Evolutionary conservation across 352 stramenopile species (phyloP), one percentile per base, ranked within the genome.

Genomic region (Thraustotheca clavata): DNA sequence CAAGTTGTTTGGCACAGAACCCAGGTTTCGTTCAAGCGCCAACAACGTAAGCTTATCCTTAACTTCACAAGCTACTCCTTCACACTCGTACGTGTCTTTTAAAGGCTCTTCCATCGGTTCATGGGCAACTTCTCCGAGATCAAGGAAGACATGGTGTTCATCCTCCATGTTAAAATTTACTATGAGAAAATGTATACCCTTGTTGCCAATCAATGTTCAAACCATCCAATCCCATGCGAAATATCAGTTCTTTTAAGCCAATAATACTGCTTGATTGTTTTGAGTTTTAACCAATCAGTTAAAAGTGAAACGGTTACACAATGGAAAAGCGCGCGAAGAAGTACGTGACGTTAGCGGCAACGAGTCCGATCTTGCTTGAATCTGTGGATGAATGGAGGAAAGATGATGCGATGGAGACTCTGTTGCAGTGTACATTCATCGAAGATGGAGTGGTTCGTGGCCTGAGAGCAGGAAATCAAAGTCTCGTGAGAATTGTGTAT

Each of bases 1-100:
- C 11, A 87, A 59, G 43, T 87, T 87, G 38, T 71, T 78, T 5
- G 77, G 77, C 34, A 87, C 73, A 39, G 67, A 84, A 40, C 74
- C 74, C 40, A 87, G 49, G 60, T 85, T 74, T 48, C 78, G 62
- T 40, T 67, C 63, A 20, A 87, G 68, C 33, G 73, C 62, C 7
- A 49, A 63, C 18, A 76, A 27, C 6, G 80, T 70, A 2, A 57
- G 47, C 9, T 40, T 3, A 33, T 69, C 61, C 0, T 57, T 70
- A 16, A 71, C 75, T 59, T 78, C 62, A 59, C 73, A 80, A 3
- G 72, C 50, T 22, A 74, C n/a, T 39, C 77, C 77, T 57, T 83
- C 67, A 27, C 2, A 52, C 43, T 3, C 7, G 11, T 36, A 57
- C 18, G 27, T 35, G 24, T 65, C 38, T 36, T n/a, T 40, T 7